These are phyloP conservation scores for Lepiota venenata DNA, from an alignment of 768 basidiomycete genomes.

Conservation along the genomic window DNA sequence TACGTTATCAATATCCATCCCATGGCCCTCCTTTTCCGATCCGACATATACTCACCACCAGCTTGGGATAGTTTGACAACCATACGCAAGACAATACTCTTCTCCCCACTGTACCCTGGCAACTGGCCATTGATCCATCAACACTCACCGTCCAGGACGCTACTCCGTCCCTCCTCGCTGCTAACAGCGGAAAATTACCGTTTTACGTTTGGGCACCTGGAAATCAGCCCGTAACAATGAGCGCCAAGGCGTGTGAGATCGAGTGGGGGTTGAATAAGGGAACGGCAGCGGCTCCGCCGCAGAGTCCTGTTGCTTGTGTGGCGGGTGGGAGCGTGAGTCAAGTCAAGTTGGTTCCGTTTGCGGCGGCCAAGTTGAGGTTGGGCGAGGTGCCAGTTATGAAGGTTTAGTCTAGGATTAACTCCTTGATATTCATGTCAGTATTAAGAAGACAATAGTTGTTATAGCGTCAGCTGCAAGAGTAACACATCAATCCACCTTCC, in stretches of 20 bases:
- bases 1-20: slow-evolving; percentile 15
- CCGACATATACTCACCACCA: not conserved
- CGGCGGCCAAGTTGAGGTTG: slow-evolving; percentile 33
- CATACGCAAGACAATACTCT: slow-evolving; percentile 36
- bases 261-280: slow-evolving; percentile 30
- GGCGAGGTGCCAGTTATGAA: slow-evolving; percentile 39
- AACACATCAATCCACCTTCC: slow-evolving; percentile 20
- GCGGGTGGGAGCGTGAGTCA: slow-evolving; percentile 21
- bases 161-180: slow-evolving; percentile 17
- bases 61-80: slow-evolving; percentile 29
- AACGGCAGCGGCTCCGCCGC: slow-evolving; percentile 33
- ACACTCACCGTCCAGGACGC: slow-evolving; percentile 30
- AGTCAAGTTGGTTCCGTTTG: slow-evolving; percentile 38
- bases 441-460: not conserved
- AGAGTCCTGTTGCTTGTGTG: slow-evolving; percentile 29
- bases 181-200: slow-evolving; percentile 21
- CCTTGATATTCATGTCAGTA: not conserved
- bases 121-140: slow-evolving; percentile 35
- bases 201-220: slow-evolving; percentile 38
- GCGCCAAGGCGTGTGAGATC: slow-evolving; percentile 33
- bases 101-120: slow-evolving; percentile 35
- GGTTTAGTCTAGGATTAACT: not conserved
- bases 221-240: slow-evolving; percentile 36
- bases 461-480: slow-evolving; percentile 17
- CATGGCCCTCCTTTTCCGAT: not conserved